Percentiles rank a stretch among this genome's conserved stretches.
Evolutionary conservation across 441 rosid species (phyloP).

Genomic region (Omphalea diandra): DNA sequence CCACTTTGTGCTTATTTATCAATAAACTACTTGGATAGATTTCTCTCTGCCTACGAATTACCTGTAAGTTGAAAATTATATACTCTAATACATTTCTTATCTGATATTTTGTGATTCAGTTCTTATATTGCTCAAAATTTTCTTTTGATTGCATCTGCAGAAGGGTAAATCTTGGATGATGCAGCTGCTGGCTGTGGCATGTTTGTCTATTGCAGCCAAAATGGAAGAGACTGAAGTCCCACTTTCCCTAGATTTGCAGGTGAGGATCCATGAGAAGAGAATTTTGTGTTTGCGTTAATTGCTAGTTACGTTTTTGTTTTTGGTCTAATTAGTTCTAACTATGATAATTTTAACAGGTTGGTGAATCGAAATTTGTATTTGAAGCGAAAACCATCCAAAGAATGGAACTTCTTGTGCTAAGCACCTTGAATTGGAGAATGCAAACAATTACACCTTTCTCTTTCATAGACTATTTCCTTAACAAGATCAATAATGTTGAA

Average conservation of each 20-base stretch:
- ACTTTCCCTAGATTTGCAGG: constrained; percentile 62
- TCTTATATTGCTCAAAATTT: background rate
- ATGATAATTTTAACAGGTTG: constrained; percentile 37
- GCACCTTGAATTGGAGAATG: constrained; percentile 72
- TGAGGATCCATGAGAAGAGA: constrained; percentile 14
- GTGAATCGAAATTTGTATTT: constrained; percentile 49
- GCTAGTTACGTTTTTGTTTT: background rate
- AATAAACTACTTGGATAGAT: constrained; percentile 67
- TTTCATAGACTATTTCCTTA: constrained; percentile 54
- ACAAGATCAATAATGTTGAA: constrained; percentile 44
- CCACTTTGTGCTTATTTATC: constrained; percentile 63
- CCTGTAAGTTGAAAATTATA: constrained; percentile 49
- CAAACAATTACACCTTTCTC: constrained; percentile 76
- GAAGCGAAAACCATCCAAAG: constrained; percentile 61
- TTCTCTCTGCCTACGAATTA: constrained; percentile 60
- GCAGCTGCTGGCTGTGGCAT: constrained; percentile 67
- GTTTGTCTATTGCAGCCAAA: constrained; percentile 72
- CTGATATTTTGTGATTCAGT: background rate
- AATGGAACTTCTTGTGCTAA: constrained; percentile 70
- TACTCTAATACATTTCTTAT: background rate
- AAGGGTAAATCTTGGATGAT: constrained; percentile 69
- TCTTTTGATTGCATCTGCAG: constrained; percentile 32
- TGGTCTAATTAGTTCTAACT: constrained; percentile 9
- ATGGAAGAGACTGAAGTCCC: constrained; percentile 74
- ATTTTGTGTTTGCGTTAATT: background rate